Evolutionary conservation across 257 asterid species (phyloP), one percentile per base, ranked within the genome.

Genomic region (Anisodus acutangulus): DNA sequence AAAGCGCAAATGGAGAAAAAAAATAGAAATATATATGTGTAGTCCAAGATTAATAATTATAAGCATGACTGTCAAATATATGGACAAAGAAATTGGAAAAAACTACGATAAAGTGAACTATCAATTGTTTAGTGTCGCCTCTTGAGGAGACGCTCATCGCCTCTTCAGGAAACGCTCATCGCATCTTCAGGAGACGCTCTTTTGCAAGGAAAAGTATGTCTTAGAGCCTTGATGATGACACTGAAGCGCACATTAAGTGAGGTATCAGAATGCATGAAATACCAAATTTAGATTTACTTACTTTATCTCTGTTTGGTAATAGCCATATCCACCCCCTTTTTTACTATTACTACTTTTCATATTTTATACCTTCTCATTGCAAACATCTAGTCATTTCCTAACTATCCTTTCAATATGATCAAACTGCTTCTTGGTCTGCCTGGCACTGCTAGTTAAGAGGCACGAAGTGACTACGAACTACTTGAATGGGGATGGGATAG

Each of bases 361-460:
- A 74, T 74, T 49, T 37, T 74, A 19, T 16, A 41, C 78, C 78
- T 69, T 69, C 78, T 69, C 51, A 13, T 45, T 37, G 54, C 39
- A 45, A 9, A 45, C 58, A 9, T 71, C 62, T 74, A 12, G 81
- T 51, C 12, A 26, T 22, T 74, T 49, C 1, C 22, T 49, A 51
- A 74, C 81, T 74, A 51, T 74, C 62, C 62, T 22, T 49, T 74
- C 19, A 74, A 74, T 74, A 74, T 51, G 43, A 74, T 74, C 81
- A 74, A 49, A 12, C 45, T 74, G 22, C 39, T 6, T 22, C 8
- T 51, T 74, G 62, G 81, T 74, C 15, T 49, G 81, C 45, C 62
- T 74, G 62, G 45, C 12, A 74, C 45, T 74, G 60, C 62, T 26
- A 31, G 45, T 22, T 51, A 22, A 74, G 45, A 74, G 45, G 62